Conservation (phyloP, 371 early-diverging fungal genomes). For the Rhizopus delemar region DNA sequence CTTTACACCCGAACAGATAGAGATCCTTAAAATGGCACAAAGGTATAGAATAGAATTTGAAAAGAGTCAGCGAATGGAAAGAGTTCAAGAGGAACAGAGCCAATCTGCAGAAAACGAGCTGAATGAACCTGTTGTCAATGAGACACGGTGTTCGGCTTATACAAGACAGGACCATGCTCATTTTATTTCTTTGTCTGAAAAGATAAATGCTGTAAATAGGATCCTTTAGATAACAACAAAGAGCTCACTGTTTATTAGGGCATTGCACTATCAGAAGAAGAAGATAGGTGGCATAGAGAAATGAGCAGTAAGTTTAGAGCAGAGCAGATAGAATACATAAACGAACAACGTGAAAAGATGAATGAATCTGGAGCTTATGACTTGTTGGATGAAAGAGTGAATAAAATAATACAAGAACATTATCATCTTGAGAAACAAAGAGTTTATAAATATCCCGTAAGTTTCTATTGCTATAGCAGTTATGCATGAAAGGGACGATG, state of each 20-base stretch:
- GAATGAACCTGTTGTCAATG: neutral
- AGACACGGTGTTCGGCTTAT: slow-evolving; percentile 2
- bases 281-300: neutral
- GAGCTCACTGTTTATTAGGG: neutral
- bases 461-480: neutral
- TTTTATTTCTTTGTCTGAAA: slow-evolving; percentile 4
- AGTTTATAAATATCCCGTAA: slow-evolving; percentile 11
- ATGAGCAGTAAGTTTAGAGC: neutral
- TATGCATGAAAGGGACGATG: neutral
- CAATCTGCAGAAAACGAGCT: slow-evolving; percentile 10
- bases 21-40: neutral
- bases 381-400: slow-evolving; percentile 4
- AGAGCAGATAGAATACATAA: slow-evolving; percentile 16
- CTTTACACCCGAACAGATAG: neutral
- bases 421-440: slow-evolving; percentile 8
- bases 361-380: slow-evolving; percentile 9
- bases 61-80: neutral
- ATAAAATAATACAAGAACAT: slow-evolving; percentile 1
- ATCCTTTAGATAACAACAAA: neutral
- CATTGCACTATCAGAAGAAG: neutral
- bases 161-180: slow-evolving; percentile 8
- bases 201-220: slow-evolving; percentile 3
- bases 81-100: neutral
- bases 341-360: slow-evolving; percentile 4
- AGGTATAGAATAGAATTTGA: neutral